Base-by-base conservation (phyloP, 352 stramenopile genomes). In the Phytophthora litchii region DNA sequence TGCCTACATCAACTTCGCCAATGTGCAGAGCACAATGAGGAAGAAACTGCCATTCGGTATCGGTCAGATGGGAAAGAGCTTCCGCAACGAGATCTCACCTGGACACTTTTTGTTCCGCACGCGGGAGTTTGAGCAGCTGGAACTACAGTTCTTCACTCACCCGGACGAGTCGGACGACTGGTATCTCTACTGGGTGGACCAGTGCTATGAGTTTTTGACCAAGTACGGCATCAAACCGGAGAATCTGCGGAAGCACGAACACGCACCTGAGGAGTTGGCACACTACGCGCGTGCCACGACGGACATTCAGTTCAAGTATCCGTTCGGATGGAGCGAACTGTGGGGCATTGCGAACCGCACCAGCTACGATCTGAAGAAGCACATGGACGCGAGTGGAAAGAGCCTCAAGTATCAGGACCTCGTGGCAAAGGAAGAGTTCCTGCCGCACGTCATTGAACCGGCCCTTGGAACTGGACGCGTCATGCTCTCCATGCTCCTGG, bases 1-100 rank as follows among this genome's bases (percentile, higher is more conserved):
- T 16, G 98, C 97, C 45, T 99, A 99, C 80, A 97, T 98, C 63
- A 98, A 99, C 71, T 99, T 98, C 70, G 93, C 95, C 54, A 97
- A 98, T 62, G 92, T 98, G 21, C 80, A 97, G 54, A 88, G 74
- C 40, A 95, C 91, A 4, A 92, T 92, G 66, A 79, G 96, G 29
- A 86, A 90, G 67, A 98, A 98, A 32, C 69, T 96, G 48, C 96
- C 96, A 16, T 98, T 99, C 62, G 96, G 96, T 12, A 96, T 99
- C 54, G 96, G 94, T 0, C 96, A 99, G 64, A 97, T 99, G 70
- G 97, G 97, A 58, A 99, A 99, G 69, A 97, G 95, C 47, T 99
- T 99, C 72, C 88, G 97, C 16, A 99, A 99, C 64, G 97, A 99
- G 78, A 99, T 99, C 64, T 98, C 94, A 10, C 94, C 96, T 0